Conservation (phyloP, 176 grass and related monocot species). For the Neostapfia colusana region DNA sequence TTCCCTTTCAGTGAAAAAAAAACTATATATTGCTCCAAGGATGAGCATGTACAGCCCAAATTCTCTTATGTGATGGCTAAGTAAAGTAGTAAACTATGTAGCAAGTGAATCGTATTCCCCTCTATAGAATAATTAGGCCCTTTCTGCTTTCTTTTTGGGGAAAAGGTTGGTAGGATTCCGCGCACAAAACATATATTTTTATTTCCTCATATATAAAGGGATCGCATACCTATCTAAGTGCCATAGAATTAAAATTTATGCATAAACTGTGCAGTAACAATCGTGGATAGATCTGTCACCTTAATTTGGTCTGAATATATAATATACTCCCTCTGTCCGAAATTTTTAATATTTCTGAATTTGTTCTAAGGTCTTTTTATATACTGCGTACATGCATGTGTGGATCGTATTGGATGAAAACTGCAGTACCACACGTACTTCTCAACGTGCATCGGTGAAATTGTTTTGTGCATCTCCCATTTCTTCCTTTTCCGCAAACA, state of each 20-base stretch:
- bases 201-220: not conserved
- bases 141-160: conserved; percentile 41
- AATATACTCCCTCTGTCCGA: not conserved
- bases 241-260: not conserved
- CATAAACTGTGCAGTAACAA: not conserved
- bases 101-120: conserved; percentile 53
- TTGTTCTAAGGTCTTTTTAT: no score
- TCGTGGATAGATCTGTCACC: not conserved
- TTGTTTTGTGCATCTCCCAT: not conserved
- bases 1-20: conserved; percentile 41
- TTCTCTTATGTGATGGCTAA: conserved; percentile 53
- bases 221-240: conserved; percentile 35
- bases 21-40: conserved; percentile 15
- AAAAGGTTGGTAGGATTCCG: conserved; percentile 56
- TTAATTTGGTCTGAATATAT: not conserved
- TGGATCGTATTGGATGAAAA: no score
- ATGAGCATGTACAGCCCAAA: conserved; percentile 29
- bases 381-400: no score
- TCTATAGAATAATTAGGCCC: conserved; percentile 23
- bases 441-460: not conserved
- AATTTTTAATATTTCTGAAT: not conserved
- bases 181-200: conserved; percentile 30
- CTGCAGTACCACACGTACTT: no score
- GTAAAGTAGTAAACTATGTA: conserved; percentile 46
- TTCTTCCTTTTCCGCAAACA: conserved; percentile 2